phyloP scores from a whole-genome alignment of 2,329 filamentous ascomycete genomes.

The Stagonosporopsis vannaccii region DNA sequence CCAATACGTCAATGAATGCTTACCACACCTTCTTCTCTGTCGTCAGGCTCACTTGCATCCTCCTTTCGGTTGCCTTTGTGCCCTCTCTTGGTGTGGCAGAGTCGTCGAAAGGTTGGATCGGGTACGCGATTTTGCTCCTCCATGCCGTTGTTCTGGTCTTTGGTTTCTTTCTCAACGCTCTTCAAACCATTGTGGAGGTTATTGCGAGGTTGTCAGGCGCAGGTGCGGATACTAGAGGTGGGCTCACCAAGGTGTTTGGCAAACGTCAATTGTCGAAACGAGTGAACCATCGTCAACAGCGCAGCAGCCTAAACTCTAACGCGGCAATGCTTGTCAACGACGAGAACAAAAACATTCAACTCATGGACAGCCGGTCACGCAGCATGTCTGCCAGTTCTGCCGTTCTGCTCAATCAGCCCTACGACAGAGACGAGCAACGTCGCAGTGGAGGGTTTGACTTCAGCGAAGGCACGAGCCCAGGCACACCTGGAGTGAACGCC shows the following conservation, averaged over 20 bases:
- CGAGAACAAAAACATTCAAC: conserved; percentile 67
- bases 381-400: conserved; percentile 70
- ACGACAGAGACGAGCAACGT: conserved; percentile 50
- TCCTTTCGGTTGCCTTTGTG: conserved; percentile 71
- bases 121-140: conserved; percentile 86
- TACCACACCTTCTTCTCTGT: conserved; percentile 87
- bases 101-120: conserved; percentile 89
- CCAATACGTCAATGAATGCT: conserved; percentile 94
- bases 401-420: conserved; percentile 63
- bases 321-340: conserved; percentile 79
- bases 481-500: conserved; percentile 75
- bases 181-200: conserved; percentile 91
- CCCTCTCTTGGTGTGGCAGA: conserved; percentile 81
- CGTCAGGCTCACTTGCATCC: conserved; percentile 73
- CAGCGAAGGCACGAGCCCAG: conserved; percentile 61
- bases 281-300: conserved; percentile 68
- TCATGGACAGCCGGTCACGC: conserved; percentile 61
- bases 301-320: conserved; percentile 83
- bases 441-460: conserved; percentile 63
- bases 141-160: conserved; percentile 87
- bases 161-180: conserved; percentile 89
- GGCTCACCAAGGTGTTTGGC: conserved; percentile 84
- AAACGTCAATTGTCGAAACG: conserved; percentile 86
- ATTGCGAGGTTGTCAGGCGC: conserved; percentile 81
- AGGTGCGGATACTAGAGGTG: conserved; percentile 79